Evolutionary conservation across 495 filamentous ascomycete species (phyloP), one percentile per base, ranked within the genome.

Genomic region (Xylaria venustula): DNA sequence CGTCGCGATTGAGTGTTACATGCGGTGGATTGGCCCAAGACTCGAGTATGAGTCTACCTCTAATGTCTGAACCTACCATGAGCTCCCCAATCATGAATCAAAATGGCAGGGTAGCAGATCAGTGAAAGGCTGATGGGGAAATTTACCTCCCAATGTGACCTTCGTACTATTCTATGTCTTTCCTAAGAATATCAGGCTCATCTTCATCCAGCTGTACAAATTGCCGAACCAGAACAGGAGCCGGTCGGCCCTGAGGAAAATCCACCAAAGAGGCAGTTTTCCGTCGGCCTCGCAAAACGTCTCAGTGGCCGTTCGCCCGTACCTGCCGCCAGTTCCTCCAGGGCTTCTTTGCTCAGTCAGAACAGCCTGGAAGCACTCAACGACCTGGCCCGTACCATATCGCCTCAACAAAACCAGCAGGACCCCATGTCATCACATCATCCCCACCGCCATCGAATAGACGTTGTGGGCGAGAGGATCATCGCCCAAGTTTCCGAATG

Each of bases 401-500:
- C 70, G 36, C 58, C 62, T 28, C 37, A 61, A 11, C 56, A 64
- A 3, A 17, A 52, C 17, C 71, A 69, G 23, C 77, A 79, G 14
- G 64, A 73, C 8, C 62, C 68, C 20, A 54, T 56, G 32, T 67
- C 65, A 9, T 65, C 60, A 32, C 58, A 62, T 28, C 71, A 71
- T 14, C 66, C 72, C 50, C 69, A 75, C 34, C 71, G 71, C 6
- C 71, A 78, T 59, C 68, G 70, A 9, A 63, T 74, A 52, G 76
- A 81, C 52, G 59, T 72, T 28, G 60, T 69, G 49, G 73, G 73
- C 45, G 77, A 84, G 64, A 79, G 73, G 54, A 74, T 97, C 6
- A 69, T 93, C 40, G 78, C 83, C 42, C 90, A 93, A 68, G 85
- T 97, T 22, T 77, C 81, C 20, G 85, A 88, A 58, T 97, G 92